Evolutionary conservation across 2,329 filamentous ascomycete genomes (phyloP).

Genomic region (Capronia epimyces): DNA sequence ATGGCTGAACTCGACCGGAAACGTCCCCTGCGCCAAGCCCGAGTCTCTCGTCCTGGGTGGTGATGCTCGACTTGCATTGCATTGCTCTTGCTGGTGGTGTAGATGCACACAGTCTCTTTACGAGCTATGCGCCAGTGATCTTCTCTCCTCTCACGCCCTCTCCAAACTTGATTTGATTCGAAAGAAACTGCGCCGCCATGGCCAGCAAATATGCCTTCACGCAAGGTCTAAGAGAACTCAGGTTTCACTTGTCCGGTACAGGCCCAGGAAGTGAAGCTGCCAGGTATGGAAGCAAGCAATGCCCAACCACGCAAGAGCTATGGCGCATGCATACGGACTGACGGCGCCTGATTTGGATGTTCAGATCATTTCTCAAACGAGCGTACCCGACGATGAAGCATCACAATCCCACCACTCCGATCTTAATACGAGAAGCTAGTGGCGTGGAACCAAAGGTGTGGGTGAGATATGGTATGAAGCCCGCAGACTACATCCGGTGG

Average conservation of each 20-base stretch:
- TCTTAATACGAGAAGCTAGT: constrained; percentile 86
- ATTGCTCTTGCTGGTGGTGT: no score
- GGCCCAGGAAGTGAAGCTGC: constrained; percentile 83
- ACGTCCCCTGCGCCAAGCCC: not conserved
- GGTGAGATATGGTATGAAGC: constrained; percentile 75
- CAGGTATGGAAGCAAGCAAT: constrained; percentile 57
- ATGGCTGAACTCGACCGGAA: not conserved
- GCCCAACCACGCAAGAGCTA: constrained; percentile 17
- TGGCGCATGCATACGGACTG: not conserved
- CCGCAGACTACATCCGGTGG: not conserved
- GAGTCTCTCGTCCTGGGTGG: not conserved
- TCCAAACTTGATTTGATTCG: not conserved
- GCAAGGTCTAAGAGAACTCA: constrained; percentile 84
- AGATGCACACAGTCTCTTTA: not conserved
- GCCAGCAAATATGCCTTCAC: constrained; percentile 88
- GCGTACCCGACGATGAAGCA: constrained; percentile 99
- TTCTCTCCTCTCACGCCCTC: not conserved
- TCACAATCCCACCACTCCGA: constrained; percentile 89
- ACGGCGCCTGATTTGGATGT: not conserved
- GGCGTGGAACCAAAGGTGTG: constrained; percentile 81
- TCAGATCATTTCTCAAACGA: constrained; percentile 79
- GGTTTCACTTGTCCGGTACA: constrained; percentile 95
- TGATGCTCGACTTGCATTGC: not conserved
- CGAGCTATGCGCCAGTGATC: not conserved
- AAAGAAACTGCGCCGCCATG: constrained; percentile 54